Evolutionary conservation across 108 stramenopile genomes (phyloP).

Genomic region (Cyclostephanos invisitatus): DNA sequence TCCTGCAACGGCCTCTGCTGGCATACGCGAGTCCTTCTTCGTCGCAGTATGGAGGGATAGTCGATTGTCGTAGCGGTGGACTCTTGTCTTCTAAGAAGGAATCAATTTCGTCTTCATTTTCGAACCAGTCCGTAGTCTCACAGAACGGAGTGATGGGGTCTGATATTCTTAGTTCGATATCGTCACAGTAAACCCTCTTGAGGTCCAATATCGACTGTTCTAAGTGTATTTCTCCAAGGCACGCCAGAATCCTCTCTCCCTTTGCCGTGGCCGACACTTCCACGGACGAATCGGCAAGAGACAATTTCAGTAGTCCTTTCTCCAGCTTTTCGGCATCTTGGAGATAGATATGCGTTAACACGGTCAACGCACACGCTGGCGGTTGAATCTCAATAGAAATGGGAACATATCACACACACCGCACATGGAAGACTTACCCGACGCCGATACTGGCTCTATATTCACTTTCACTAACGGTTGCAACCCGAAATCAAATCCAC

Average conservation of each 20-base stretch:
- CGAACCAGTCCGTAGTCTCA: constrained; percentile 86
- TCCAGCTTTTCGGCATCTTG: constrained; percentile 70
- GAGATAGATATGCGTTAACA: background rate
- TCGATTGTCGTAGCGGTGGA: constrained; percentile 67
- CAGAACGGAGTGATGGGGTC: constrained; percentile 89
- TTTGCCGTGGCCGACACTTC: constrained; percentile 85
- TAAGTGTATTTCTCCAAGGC: constrained; percentile 86
- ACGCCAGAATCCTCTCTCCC: constrained; percentile 81
- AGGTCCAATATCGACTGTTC: constrained; percentile 86
- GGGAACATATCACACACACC: background rate
- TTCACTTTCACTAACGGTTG: constrained; percentile 90
- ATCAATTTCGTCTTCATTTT: constrained; percentile 64
- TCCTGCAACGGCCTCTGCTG: constrained; percentile 66
- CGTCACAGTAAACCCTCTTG: constrained; percentile 68
- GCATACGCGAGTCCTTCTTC: constrained; percentile 76
- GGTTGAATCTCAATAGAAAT: background rate
- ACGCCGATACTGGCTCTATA: constrained; percentile 74
- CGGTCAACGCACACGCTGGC: background rate
- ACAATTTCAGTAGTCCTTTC: constrained; percentile 71
- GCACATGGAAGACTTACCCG: constrained; percentile 27
- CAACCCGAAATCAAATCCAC: constrained; percentile 68
- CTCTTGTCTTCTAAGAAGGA: constrained; percentile 45
- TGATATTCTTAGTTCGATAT: constrained; percentile 75
- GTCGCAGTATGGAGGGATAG: constrained; percentile 86
- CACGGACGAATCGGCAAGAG: constrained; percentile 82